A percentile compares a stretch with the other conserved stretches of the same genome.
Conservation (phyloP, 2,329 filamentous ascomycete genomes). For the Periglandula ipomoeae region DNA sequence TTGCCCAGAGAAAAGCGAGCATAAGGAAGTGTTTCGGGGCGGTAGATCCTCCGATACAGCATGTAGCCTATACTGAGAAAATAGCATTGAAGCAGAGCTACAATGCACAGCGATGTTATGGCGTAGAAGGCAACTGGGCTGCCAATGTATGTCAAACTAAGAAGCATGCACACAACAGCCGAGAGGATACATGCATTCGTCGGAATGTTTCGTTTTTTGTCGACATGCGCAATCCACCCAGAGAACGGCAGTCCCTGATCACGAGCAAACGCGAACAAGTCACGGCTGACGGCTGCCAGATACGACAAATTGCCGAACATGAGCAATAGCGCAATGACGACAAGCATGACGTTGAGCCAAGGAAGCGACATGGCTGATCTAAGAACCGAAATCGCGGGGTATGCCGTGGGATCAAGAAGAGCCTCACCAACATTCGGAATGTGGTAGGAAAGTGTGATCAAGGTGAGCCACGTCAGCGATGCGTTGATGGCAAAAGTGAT, state of each 20-base stretch:
- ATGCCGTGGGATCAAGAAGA: slow-evolving; percentile 5
- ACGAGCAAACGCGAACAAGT: slow-evolving; percentile 8
- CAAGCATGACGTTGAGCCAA: slow-evolving; percentile 6
- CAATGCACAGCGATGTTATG: slow-evolving; percentile 9
- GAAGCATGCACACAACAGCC: slow-evolving; percentile 2
- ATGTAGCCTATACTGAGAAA: slow-evolving; percentile 11
- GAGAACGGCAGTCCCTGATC: slow-evolving; percentile 5
- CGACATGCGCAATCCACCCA: slow-evolving; percentile 3
- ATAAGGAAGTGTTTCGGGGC: slow-evolving; percentile 8
- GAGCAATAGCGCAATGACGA: slow-evolving; percentile 6
- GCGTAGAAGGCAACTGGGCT: slow-evolving; percentile 12
- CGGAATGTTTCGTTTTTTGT: slow-evolving; percentile 8
- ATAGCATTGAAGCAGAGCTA: slow-evolving; percentile 11
- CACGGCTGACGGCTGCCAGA: slow-evolving; percentile 6
- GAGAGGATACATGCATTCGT: slow-evolving; percentile 10
- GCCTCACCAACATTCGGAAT: slow-evolving; percentile 7
- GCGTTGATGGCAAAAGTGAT: slow-evolving; percentile 2
- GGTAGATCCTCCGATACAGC: slow-evolving; percentile 8
- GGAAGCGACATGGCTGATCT: slow-evolving; percentile 7
- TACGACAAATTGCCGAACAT: slow-evolving; percentile 7
- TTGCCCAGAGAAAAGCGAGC: slow-evolving; percentile 9
- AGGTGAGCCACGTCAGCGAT: neutral
- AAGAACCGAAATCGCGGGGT: slow-evolving; percentile 8
- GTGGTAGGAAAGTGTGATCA: slow-evolving; percentile 7
- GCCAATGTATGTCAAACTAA: slow-evolving; percentile 11